These are phyloP conservation scores for Lupinus albus DNA, from an alignment of 306 rosid genomes.

Conservation along the genomic window DNA sequence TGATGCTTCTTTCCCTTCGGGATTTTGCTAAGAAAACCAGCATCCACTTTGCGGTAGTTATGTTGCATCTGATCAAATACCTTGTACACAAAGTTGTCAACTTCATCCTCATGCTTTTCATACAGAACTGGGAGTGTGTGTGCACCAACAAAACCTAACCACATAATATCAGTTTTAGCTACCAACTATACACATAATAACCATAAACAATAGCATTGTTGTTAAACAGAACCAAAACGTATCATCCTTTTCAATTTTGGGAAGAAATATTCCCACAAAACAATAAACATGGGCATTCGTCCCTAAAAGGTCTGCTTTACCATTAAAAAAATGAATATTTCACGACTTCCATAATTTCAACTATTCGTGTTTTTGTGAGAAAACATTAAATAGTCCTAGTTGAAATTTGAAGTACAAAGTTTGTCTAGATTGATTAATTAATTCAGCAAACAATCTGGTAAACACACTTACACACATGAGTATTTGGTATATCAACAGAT, in stretches of 20 bases:
- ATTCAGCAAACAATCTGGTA: too few relatives aligned
- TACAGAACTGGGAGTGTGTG: conserved; percentile 88
- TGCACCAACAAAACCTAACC: conserved; percentile 76
- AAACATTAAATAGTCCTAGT: too few relatives aligned
- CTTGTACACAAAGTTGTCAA: conserved; percentile 64
- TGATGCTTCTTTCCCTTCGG: conserved; percentile 55
- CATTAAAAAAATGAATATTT: too few relatives aligned
- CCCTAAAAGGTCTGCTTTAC: too few relatives aligned
- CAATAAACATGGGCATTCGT: neutral
- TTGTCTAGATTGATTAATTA: too few relatives aligned
- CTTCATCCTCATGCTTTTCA: conserved; percentile 79
- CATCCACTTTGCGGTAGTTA: conserved; percentile 60
- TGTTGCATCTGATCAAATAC: conserved; percentile 60
- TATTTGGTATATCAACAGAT: conserved; percentile 35
- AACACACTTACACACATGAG: too few relatives aligned
- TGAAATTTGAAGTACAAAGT: too few relatives aligned
- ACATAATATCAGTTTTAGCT: conserved; percentile 29
- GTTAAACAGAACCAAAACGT: conserved; percentile 4
- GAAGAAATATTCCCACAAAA: conserved; percentile 11
- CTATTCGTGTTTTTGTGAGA: too few relatives aligned
- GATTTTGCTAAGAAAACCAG: conserved; percentile 67
- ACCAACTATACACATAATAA: conserved; percentile 5
- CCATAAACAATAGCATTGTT: neutral
- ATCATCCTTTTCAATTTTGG: conserved; percentile 5
- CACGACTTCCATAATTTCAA: too few relatives aligned